phyloP scores from a whole-genome alignment of 371 early-diverging fungal species.

The Mortierella sp. region DNA sequence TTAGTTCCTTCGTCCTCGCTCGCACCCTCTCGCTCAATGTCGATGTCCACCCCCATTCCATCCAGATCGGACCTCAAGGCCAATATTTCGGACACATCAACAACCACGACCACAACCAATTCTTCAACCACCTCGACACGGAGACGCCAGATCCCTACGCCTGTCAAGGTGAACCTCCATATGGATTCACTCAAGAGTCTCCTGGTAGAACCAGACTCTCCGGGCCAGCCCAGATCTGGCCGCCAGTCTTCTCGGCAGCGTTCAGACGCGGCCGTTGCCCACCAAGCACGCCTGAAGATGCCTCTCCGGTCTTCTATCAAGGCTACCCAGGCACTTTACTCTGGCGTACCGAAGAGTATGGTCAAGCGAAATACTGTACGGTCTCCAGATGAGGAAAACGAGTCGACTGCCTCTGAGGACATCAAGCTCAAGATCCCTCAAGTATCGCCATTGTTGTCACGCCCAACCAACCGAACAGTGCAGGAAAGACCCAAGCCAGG shows the following conservation, averaged over 20 bases:
- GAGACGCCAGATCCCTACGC: conserved; percentile 23
- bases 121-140: not conserved
- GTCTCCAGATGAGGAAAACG: conserved; percentile 50
- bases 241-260: conserved; percentile 34
- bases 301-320: conserved; percentile 44
- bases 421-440: conserved; percentile 23
- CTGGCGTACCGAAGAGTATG: conserved; percentile 32
- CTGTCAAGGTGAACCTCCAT: conserved; percentile 45
- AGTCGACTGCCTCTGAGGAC: conserved; percentile 48
- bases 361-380: conserved; percentile 33
- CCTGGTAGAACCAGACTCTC: conserved; percentile 43
- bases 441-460: not conserved
- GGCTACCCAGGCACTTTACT: conserved; percentile 40
- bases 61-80: not conserved
- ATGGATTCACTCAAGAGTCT: conserved; percentile 53
- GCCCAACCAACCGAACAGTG: conserved; percentile 23
- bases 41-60: not conserved
- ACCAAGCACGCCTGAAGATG: conserved; percentile 48
- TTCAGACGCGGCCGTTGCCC: conserved; percentile 47
- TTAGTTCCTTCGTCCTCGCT: not conserved
- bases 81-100: not conserved
- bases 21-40: conserved; percentile 15
- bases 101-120: not conserved
- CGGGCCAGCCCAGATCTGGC: conserved; percentile 21
- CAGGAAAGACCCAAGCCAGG: conserved; percentile 23